Evolutionary conservation across 495 filamentous ascomycete genomes (phyloP).

Genomic region (Lasiosphaeris hirsuta): DNA sequence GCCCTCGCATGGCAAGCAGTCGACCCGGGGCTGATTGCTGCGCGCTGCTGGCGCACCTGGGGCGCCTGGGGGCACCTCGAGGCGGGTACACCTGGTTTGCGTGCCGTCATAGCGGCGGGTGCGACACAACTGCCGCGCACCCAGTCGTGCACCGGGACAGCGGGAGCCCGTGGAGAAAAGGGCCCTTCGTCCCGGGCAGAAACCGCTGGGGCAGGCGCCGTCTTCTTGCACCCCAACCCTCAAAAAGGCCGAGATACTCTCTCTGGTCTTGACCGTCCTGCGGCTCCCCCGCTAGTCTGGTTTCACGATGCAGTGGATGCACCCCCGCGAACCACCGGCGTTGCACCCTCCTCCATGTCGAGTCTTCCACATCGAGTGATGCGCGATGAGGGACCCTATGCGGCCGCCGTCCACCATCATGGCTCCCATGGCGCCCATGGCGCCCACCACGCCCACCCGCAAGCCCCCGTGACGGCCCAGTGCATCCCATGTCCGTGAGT

Average conservation of each 20-base stretch:
- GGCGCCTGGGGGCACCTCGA: too few relatives aligned
- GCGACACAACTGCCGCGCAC: constrained; percentile 32
- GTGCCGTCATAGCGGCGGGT: constrained; percentile 24
- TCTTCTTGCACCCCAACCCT: constrained; percentile 16
- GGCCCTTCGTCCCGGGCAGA: constrained; percentile 22
- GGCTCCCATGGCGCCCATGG: constrained; percentile 14
- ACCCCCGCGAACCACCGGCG: constrained; percentile 30
- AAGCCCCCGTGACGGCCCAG: constrained; percentile 23
- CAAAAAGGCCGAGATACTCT: constrained; percentile 23
- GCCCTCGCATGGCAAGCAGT: not conserved
- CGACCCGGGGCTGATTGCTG: constrained; percentile 19
- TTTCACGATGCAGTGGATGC: constrained; percentile 35
- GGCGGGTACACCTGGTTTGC: constrained; percentile 23
- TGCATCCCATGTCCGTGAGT: constrained; percentile 32
- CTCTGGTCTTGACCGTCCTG: constrained; percentile 23
- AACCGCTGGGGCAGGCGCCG: not conserved
- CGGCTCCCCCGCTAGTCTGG: constrained; percentile 29
- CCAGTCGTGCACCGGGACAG: constrained; percentile 18
- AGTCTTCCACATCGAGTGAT: constrained; percentile 30
- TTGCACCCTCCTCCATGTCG: constrained; percentile 33
- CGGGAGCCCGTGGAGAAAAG: constrained; percentile 24
- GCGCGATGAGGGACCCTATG: constrained; percentile 29
- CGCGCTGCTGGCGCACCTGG: not conserved
- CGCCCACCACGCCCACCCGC: constrained; percentile 17
- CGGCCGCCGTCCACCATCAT: constrained; percentile 22